Evolutionary conservation across 345 rosid species (phyloP).

Genomic region (Gossypium sturtianum): DNA sequence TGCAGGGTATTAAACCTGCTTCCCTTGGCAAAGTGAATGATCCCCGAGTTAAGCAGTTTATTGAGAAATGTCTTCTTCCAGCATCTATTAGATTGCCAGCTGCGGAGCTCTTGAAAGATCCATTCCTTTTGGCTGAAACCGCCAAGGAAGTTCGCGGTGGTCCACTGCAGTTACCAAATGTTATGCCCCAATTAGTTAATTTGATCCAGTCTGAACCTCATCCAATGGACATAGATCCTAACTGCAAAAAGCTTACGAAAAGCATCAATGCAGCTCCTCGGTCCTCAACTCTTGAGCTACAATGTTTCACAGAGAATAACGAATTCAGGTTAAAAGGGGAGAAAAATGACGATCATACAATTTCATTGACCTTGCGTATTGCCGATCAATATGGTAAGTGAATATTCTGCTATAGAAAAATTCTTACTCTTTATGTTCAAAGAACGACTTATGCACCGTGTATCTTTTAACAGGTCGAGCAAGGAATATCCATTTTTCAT

Average conservation of each 20-base stretch:
- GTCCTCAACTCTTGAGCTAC: conserved; percentile 41
- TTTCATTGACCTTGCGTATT: conserved; percentile 53
- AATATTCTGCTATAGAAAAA: neutral
- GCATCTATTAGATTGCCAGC: conserved; percentile 62
- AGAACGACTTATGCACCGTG: neutral
- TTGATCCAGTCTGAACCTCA: conserved; percentile 27
- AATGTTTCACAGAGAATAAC: conserved; percentile 37
- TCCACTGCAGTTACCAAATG: conserved; percentile 24
- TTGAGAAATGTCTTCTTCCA: conserved; percentile 86
- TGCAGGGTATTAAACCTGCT: conserved; percentile 70
- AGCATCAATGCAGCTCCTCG: conserved; percentile 34
- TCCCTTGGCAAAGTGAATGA: conserved; percentile 70
- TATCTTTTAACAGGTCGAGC: conserved; percentile 29
- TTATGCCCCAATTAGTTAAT: conserved; percentile 23
- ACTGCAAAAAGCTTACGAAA: conserved; percentile 33
- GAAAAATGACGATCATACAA: conserved; percentile 36
- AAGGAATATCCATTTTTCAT: conserved; percentile 62
- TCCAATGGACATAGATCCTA: conserved; percentile 57
- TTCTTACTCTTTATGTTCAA: neutral
- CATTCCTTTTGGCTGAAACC: conserved; percentile 47
- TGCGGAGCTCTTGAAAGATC: conserved; percentile 60
- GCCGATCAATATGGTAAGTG: conserved; percentile 49
- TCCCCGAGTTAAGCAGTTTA: conserved; percentile 58
- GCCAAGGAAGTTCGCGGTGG: conserved; percentile 30
- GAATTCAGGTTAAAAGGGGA: conserved; percentile 53